Evolutionary conservation across 768 basidiomycete species (phyloP), one percentile per base, ranked within the genome.

Genomic region (Glaciozyma antarctica): DNA sequence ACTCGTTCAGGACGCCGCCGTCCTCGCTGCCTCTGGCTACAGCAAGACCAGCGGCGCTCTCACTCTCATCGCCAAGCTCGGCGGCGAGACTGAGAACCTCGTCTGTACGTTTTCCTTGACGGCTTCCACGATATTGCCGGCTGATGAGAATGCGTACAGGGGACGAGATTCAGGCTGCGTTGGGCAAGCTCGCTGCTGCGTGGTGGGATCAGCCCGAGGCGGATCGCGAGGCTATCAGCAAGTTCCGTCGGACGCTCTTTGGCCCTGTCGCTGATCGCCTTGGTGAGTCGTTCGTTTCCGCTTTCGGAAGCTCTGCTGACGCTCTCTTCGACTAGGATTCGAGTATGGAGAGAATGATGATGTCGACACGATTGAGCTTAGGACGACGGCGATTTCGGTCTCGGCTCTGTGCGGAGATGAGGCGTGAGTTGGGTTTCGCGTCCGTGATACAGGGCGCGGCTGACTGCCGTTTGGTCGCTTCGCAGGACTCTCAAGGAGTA

Each of bases 151-250:
- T 10, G 38, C 38, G 32, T 32, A 41, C 13, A 41, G 38, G 38
- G 90, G 79, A 82, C 57, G 83, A 83, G 62, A 84, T 93, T 55
- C 77, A 81, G 5, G 78, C 79, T 16, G 84, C 81, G 58, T 76
- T 97, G 58, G 71, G 73, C 32, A 75, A 78, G 44, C 76, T 95
- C 38, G 75, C 79, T 15, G 81, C 80, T 10, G 82, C 84, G 3
- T 95, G 90, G 88, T 95, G 89, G 87, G 91, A 94, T 76, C 78
- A 90, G 70, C 73, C 78, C 77, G 43, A 80, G 78, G 34, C 78
- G 81, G 69, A 79, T 78, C 44, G 81, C 56, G 80, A 87, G 64
- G 81, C 77, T 15, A 54, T 73, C 67, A 70, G 73, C 63, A 67
- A 72, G 60, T 68, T 77, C 66, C 75, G 77, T n/a, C 68, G 75